Evolutionary conservation across 2,329 filamentous ascomycete species (phyloP).

Genomic region (Monosporascus cannonballus): DNA sequence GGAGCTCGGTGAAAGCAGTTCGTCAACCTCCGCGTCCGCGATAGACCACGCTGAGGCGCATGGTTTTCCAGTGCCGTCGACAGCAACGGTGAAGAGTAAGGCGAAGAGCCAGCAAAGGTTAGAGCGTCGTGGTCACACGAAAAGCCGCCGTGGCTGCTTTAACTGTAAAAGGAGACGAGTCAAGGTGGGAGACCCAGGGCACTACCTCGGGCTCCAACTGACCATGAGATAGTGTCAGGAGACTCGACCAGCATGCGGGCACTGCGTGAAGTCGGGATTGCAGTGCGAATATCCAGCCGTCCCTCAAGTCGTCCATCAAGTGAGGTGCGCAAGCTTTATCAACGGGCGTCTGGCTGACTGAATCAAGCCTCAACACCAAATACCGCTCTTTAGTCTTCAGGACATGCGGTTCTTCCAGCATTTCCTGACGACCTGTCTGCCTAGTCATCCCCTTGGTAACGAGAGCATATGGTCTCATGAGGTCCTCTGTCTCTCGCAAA

Average conservation of each 20-base stretch:
- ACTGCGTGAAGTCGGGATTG: constrained; percentile 57
- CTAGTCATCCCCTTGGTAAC: constrained; percentile 58
- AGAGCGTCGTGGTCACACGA: constrained; percentile 58
- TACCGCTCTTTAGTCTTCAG: constrained; percentile 53
- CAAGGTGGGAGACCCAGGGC: constrained; percentile 37
- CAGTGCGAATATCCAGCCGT: constrained; percentile 55
- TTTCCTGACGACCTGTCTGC: constrained; percentile 56
- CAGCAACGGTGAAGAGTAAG: constrained; percentile 5
- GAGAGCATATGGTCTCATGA: constrained; percentile 62
- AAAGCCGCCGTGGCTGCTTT: constrained; percentile 59
- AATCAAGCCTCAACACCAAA: constrained; percentile 46
- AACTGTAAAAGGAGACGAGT: constrained; percentile 63
- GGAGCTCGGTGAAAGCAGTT: constrained; percentile 8
- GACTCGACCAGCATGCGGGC: constrained; percentile 54
- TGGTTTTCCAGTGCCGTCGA: constrained; percentile 5
- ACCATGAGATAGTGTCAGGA: constrained; percentile 51
- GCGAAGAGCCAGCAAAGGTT: constrained; percentile 31
- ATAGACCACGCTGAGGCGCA: constrained; percentile 7
- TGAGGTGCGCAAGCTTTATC: constrained; percentile 12
- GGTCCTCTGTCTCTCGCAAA: constrained; percentile 61
- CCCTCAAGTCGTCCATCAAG: constrained; percentile 46
- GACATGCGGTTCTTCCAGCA: constrained; percentile 68
- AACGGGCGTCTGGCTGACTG: background rate
- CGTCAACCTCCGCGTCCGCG: constrained; percentile 11
- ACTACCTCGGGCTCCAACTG: too few species aligned